Percentiles rank a stretch among this genome's conserved stretches.
Conservation (phyloP, 805 yeast species). For the Saccharomycopsis schoenii region DNA sequence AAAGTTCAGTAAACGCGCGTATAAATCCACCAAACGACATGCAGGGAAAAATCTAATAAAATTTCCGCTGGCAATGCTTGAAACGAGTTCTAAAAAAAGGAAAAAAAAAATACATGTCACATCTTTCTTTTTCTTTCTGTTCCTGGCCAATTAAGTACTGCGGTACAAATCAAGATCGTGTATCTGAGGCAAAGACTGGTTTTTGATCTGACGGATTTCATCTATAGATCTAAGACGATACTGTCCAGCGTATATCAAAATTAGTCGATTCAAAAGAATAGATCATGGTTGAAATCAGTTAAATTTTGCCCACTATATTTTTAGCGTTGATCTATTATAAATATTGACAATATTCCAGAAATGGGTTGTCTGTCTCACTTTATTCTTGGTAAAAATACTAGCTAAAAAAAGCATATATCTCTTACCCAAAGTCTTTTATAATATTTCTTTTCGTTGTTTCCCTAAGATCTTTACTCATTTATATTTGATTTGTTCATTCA, state of each 20-base stretch:
- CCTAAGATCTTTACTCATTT: neutral
- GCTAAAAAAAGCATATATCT: too few relatives aligned
- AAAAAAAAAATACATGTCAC: neutral
- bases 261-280: neutral
- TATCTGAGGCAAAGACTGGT: neutral
- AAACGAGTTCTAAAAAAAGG: neutral
- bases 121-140: neutral
- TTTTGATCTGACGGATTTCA: neutral
- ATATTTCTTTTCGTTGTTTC: too few relatives aligned
- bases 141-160: too few relatives aligned
- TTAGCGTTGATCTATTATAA: neutral
- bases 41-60: neutral
- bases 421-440: too few relatives aligned
- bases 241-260: neutral
- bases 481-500: neutral
- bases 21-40: neutral
- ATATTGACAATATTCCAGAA: neutral
- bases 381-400: neutral
- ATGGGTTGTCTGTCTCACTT: neutral
- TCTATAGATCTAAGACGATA: neutral
- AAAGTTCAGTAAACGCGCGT: neutral
- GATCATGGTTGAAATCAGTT: neutral
- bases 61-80: neutral
- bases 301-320: neutral
- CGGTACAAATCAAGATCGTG: neutral